Evolutionary conservation across 148 eudicot species (phyloP).

Genomic region (Fallopia convolvulus): DNA sequence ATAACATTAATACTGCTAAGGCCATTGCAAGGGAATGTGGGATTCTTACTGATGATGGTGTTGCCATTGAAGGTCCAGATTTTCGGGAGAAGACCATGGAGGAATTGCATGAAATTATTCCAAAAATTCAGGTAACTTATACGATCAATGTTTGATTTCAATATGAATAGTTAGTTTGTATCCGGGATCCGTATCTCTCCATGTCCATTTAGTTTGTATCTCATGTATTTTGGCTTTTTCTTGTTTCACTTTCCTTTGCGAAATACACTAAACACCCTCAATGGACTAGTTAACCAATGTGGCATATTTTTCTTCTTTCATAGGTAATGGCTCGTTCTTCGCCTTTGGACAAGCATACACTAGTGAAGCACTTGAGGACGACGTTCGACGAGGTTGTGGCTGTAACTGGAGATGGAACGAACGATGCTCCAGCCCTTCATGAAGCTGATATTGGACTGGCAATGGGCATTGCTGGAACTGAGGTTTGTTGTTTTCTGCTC

Average conservation of each 20-base stretch:
- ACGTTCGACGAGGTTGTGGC: conserved; percentile 96
- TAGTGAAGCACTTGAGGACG: conserved; percentile 91
- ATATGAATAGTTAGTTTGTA: no score
- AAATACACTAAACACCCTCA: no score
- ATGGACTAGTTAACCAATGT: background rate
- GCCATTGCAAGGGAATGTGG: conserved; percentile 99
- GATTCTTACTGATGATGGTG: conserved; percentile 91
- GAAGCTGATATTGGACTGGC: conserved; percentile 99
- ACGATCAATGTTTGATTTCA: background rate
- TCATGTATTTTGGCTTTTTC: no score
- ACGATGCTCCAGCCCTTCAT: conserved; percentile 98
- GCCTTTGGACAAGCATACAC: conserved; percentile 87
- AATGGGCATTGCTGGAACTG: conserved; percentile 99
- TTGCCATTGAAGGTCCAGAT: conserved; percentile 95
- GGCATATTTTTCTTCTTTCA: background rate
- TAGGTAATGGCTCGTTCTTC: conserved; percentile 99
- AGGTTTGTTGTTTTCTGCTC: conserved; percentile 32
- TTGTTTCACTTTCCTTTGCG: no score
- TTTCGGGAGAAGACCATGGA: conserved; percentile 73
- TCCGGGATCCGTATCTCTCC: no score
- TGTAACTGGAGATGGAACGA: conserved; percentile 98
- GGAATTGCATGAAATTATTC: conserved; percentile 60
- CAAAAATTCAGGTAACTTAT: conserved; percentile 67
- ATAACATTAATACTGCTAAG: conserved; percentile 93
- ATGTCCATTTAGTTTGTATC: no score